A percentile compares a stretch with the other conserved stretches of the same genome.
phyloP scores from a whole-genome alignment of 2,329 filamentous ascomycete species.

The Didymella arachidicola region DNA sequence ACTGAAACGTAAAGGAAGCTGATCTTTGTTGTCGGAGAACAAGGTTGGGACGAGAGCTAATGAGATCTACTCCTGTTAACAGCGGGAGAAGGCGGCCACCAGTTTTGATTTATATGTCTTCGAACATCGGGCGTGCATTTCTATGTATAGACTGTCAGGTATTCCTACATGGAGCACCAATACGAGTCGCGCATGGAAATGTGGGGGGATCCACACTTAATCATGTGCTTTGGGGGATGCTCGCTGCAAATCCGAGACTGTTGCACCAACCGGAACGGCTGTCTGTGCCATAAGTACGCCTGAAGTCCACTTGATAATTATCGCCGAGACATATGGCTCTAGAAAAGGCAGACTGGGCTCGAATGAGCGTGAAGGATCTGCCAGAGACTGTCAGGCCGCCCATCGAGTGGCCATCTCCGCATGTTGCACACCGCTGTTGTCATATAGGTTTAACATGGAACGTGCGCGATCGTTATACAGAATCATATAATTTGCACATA shows the following conservation, averaged over 20 bases:
- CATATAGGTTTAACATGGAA: neutral
- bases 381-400: neutral
- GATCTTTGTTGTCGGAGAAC: neutral
- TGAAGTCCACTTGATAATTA: neutral
- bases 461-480: neutral
- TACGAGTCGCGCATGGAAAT: neutral
- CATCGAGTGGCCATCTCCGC: neutral
- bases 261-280: slow-evolving; percentile 1
- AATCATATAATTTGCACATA: neutral
- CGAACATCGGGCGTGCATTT: neutral
- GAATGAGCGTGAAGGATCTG: neutral
- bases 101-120: neutral
- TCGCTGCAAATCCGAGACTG: neutral
- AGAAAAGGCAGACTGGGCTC: neutral
- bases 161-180: neutral
- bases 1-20: neutral
- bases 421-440: neutral
- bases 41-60: neutral
- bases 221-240: neutral
- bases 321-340: neutral
- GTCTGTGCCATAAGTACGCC: neutral
- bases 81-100: neutral
- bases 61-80: neutral
- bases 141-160: slow-evolving; percentile 5
- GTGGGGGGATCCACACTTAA: slow-evolving; percentile 1